phyloP scores from a whole-genome alignment of 208 protist species.

The Angomonas ambiguus region DNA sequence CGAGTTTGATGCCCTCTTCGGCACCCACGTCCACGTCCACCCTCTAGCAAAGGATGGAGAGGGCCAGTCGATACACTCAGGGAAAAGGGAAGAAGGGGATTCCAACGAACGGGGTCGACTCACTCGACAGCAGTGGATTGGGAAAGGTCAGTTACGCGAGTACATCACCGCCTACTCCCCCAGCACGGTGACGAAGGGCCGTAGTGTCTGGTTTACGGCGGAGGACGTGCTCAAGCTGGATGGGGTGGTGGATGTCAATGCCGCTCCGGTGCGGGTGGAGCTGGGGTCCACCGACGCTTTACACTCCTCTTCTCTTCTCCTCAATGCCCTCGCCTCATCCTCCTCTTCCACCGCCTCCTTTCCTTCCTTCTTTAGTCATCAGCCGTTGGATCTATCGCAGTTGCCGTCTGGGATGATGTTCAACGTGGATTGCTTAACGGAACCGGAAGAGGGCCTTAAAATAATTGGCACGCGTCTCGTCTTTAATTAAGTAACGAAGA shows the following conservation, averaged over 20 bases:
- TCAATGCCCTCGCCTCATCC: no score
- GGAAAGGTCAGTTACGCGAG: background rate
- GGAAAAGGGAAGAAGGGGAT: background rate
- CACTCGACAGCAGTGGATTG: background rate
- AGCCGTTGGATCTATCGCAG: no score
- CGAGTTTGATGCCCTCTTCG: background rate
- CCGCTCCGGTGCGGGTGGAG: constrained; percentile 54
- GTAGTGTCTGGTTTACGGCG: constrained; percentile 66
- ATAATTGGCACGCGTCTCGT: constrained; percentile 16
- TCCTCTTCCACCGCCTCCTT: no score
- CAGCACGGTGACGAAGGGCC: constrained; percentile 10
- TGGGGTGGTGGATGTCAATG: constrained; percentile 75
- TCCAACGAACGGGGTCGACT: background rate
- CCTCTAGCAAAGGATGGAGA: background rate
- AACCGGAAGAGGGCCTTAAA: constrained; percentile 40
- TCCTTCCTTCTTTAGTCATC: no score
- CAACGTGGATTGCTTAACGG: constrained; percentile 54
- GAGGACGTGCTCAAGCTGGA: constrained; percentile 51
- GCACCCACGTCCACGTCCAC: background rate
- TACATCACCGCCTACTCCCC: constrained; percentile 16
- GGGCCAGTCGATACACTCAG: background rate
- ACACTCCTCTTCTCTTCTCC: no score
- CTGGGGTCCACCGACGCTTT: no score
- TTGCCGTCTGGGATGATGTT: constrained; percentile 15
- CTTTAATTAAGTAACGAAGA: background rate